These are phyloP conservation scores for Hypericum androsaemum DNA, from an alignment of 345 rosid genomes.

Conservation along the genomic window DNA sequence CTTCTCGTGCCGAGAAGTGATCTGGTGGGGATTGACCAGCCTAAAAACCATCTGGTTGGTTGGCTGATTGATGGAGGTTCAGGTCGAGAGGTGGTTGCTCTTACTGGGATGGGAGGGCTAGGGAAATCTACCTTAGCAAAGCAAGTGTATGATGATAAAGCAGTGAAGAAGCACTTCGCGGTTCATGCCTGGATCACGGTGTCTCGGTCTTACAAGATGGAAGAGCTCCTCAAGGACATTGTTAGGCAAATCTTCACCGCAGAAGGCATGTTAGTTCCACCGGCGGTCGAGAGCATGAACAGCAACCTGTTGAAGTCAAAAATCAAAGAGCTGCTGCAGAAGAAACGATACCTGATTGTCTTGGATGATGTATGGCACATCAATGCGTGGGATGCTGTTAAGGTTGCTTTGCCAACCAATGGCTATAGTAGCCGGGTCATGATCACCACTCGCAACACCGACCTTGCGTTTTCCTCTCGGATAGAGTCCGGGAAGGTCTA, in stretches of 20 bases:
- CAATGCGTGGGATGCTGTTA: no score
- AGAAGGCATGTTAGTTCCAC: neutral
- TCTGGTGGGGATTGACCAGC: constrained; percentile 21
- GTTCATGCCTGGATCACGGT: constrained; percentile 11
- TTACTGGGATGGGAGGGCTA: constrained; percentile 15
- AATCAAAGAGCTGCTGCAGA: constrained; percentile 5
- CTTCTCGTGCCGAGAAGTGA: constrained; percentile 10
- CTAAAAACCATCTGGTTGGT: constrained; percentile 7
- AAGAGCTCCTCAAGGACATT: constrained; percentile 9
- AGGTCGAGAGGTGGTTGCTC: constrained; percentile 1
- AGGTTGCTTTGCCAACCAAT: no score
- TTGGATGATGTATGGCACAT: neutral
- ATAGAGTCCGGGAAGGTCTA: no score
- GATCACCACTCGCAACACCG: no score
- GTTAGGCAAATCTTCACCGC: constrained; percentile 2
- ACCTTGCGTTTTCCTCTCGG: no score
- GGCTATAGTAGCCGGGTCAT: no score
- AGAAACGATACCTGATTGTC: neutral
- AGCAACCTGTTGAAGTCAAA: neutral
- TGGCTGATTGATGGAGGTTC: constrained; percentile 12
- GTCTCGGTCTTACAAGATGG: constrained; percentile 3
- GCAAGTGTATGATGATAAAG: constrained; percentile 10
- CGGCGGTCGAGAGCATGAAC: neutral
- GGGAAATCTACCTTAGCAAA: constrained; percentile 15
- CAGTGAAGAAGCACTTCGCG: constrained; percentile 9